Evolutionary conservation across 208 protist species (phyloP).

Genomic region (Crithidia thermophila): DNA sequence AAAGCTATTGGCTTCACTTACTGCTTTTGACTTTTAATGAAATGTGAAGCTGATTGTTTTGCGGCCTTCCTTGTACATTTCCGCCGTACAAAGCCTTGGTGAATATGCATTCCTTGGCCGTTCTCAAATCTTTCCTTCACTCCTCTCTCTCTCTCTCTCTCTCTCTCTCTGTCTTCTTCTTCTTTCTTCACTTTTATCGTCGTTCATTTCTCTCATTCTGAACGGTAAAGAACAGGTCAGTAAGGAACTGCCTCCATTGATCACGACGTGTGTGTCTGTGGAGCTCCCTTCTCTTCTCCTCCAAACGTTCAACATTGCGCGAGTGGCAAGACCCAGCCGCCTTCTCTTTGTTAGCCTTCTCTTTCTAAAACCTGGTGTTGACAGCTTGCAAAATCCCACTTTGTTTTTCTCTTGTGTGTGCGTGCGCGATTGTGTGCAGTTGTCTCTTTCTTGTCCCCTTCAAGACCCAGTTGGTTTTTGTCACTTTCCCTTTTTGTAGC

Average conservation of each 20-base stretch:
- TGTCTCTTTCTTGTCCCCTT: not conserved
- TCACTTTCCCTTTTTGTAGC: not conserved
- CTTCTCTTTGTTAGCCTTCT: slow-evolving; percentile 2
- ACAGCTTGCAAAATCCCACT: too few relatives aligned
- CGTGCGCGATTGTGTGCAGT: not conserved
- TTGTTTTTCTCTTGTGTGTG: not conserved
- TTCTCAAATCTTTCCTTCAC: not conserved
- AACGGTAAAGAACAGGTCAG: slow-evolving; percentile 1
- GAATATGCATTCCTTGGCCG: too few relatives aligned
- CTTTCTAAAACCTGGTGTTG: not conserved
- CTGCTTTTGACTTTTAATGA: too few relatives aligned
- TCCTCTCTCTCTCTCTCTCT: not conserved
- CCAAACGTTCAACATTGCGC: not conserved
- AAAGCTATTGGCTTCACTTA: too few relatives aligned
- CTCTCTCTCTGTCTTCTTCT: not conserved
- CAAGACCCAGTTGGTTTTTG: too few relatives aligned
- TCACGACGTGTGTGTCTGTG: slow-evolving; percentile 1
- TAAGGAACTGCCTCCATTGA: not conserved
- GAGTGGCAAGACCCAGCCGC: not conserved
- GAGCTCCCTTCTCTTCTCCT: not conserved
- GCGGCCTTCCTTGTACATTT: too few relatives aligned
- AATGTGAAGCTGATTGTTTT: too few relatives aligned
- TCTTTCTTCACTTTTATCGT: not conserved
- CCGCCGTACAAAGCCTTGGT: too few relatives aligned
- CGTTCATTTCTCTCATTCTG: slow-evolving; percentile 1